These are phyloP conservation scores for Lodderomyces beijingensis DNA, from an alignment of 1,139 yeast species.

Conservation along the genomic window DNA sequence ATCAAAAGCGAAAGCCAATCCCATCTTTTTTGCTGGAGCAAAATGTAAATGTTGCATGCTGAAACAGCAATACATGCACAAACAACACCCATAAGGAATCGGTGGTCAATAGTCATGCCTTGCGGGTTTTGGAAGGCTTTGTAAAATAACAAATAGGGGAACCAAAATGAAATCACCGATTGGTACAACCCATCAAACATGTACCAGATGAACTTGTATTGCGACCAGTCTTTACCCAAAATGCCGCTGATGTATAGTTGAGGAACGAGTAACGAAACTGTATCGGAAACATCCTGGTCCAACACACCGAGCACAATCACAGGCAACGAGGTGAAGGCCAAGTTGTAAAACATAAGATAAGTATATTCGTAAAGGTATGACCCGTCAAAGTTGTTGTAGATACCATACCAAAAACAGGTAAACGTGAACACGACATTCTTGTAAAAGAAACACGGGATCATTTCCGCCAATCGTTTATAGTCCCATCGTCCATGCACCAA, in stretches of 20 bases:
- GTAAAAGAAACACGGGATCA: slow-evolving; percentile 64
- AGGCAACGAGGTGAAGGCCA: slow-evolving; percentile 62
- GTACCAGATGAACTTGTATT: slow-evolving; percentile 48
- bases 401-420: slow-evolving; percentile 61
- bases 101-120: slow-evolving; percentile 51
- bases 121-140: slow-evolving; percentile 42
- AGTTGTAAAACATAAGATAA: slow-evolving; percentile 58
- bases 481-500: slow-evolving; percentile 67
- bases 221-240: slow-evolving; percentile 50
- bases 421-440: slow-evolving; percentile 58
- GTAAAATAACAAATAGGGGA: slow-evolving; percentile 49
- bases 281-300: slow-evolving; percentile 60
- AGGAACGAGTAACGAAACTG: slow-evolving; percentile 55
- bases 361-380: slow-evolving; percentile 60
- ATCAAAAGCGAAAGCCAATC: slow-evolving; percentile 53
- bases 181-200: slow-evolving; percentile 60
- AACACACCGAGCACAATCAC: slow-evolving; percentile 55
- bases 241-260: slow-evolving; percentile 55
- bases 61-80: slow-evolving; percentile 47
- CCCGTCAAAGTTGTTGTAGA: slow-evolving; percentile 56
- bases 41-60: slow-evolving; percentile 50
- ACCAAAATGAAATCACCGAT: slow-evolving; percentile 51
- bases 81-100: slow-evolving; percentile 55
- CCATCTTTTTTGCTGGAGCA: slow-evolving; percentile 57
- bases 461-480: slow-evolving; percentile 56